Conservation (phyloP, 2,329 filamentous ascomycete species). For the Arachnomyces sp. region DNA sequence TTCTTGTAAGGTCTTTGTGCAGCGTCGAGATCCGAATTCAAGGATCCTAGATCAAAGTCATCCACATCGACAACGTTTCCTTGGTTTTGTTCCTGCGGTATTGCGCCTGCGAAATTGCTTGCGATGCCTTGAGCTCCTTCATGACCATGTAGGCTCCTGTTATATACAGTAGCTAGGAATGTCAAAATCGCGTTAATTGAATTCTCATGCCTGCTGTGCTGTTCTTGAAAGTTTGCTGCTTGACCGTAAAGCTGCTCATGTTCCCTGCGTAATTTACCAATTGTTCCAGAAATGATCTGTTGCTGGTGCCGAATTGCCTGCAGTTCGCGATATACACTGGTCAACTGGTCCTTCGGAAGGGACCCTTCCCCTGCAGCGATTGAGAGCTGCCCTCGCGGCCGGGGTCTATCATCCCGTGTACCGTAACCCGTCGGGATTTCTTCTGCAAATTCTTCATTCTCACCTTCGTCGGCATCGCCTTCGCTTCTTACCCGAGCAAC, state of each 20-base stretch:
- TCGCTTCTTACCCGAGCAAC: constrained; percentile 40
- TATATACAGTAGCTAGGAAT: constrained; percentile 93
- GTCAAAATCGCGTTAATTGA: constrained; percentile 98
- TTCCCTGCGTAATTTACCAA: constrained; percentile 71
- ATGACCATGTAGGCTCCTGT: constrained; percentile 82
- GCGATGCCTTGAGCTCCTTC: constrained; percentile 67
- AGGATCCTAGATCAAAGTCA: constrained; percentile 36
- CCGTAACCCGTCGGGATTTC: constrained; percentile 23
- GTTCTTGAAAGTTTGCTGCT: constrained; percentile 77
- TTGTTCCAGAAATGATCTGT: constrained; percentile 73
- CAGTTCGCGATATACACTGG: constrained; percentile 70
- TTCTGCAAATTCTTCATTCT: constrained; percentile 52
- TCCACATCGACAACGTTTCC: constrained; percentile 57
- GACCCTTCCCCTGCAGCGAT: constrained; percentile 29
- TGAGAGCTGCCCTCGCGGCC: constrained; percentile 36
- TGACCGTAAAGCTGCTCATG: constrained; percentile 84
- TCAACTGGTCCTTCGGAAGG: constrained; percentile 64
- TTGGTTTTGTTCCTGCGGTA: constrained; percentile 52
- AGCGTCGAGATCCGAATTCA: constrained; percentile 8
- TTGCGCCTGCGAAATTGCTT: constrained; percentile 72
- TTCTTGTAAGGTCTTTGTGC: constrained; percentile 38
- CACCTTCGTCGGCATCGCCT: constrained; percentile 64
- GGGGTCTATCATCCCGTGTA: constrained; percentile 26
- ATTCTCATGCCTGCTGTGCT: constrained; percentile 94
- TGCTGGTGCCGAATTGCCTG: constrained; percentile 79